Conservation (phyloP, 495 filamentous ascomycete genomes). For the Talaromyces liani region DNA sequence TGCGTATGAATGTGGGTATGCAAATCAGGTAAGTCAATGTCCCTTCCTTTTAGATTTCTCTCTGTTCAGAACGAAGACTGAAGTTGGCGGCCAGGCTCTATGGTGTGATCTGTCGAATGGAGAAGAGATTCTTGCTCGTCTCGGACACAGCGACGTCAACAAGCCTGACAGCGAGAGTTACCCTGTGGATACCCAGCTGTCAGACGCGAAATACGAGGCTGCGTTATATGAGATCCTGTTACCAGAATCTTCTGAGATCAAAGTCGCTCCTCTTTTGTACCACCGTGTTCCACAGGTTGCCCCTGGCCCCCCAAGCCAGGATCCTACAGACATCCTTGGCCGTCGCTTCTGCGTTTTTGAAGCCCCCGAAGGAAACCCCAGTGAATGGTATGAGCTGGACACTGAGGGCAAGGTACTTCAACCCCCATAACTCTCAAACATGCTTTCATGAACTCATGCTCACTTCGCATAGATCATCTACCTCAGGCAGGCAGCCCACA, state of each 20-base stretch:
- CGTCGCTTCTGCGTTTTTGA: conserved; percentile 26
- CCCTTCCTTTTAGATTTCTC: not conserved
- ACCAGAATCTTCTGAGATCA: conserved; percentile 14
- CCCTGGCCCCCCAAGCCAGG: conserved; percentile 9
- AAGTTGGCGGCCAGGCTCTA: conserved; percentile 15
- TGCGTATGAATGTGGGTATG: conserved; percentile 15
- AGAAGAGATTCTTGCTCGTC: conserved; percentile 20
- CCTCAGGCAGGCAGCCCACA: conserved; percentile 16
- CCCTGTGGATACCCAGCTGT: conserved; percentile 13
- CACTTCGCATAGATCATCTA: conserved; percentile 7
- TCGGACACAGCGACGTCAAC: conserved; percentile 23
- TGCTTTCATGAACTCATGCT: not conserved
- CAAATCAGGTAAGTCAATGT: conserved; percentile 20
- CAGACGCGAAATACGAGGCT: conserved; percentile 18
- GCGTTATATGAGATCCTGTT: conserved; percentile 19
- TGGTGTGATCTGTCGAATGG: conserved; percentile 19
- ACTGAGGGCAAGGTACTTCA: conserved; percentile 14
- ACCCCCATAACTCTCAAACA: not conserved
- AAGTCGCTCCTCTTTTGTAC: conserved; percentile 19
- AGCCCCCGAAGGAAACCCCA: conserved; percentile 19
- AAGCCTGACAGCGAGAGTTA: conserved; percentile 18
- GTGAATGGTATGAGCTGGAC: conserved; percentile 17
- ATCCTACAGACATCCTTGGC: conserved; percentile 17
- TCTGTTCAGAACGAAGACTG: conserved; percentile 5
- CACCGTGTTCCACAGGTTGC: conserved; percentile 19